Evolutionary conservation across 2,329 filamentous ascomycete genomes (phyloP), one percentile per base, ranked within the genome.

Genomic region (Neofusicoccum cordaticola): DNA sequence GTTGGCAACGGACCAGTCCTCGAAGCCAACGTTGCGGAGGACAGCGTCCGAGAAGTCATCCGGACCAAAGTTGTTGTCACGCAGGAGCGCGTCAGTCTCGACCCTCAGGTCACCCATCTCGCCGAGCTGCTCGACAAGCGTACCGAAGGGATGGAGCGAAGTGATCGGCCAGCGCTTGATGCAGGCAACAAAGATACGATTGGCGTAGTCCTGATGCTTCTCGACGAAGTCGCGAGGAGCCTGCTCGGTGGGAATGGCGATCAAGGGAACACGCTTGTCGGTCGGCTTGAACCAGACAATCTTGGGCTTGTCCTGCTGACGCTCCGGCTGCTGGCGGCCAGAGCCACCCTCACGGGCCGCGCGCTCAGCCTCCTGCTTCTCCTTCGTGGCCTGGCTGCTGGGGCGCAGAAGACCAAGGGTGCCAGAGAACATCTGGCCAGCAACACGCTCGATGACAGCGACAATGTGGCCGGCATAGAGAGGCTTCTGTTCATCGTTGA

Each of bases 261-360:
- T 99, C 69, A 99, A 84, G 57, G 95, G 95, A 53, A 99, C 95
- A 74, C 95, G 92, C 86, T 99, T 98, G 81, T 99, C 95, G 1
- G 95, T 99, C 65, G 95, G 95, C 84, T 99, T 99, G 83, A 99
- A 99, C 95, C 95, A 99, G 47, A 99, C 95, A 80, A 99, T 99
- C 88, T 99, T 99, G 68, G 95, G 95, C 81, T 97, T 97, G 69
- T 99, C 95, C 76, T 96, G 93, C 68, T 91, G 87, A 62, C 93
- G 91, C 69, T 90, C 89, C 67, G 93, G 91, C 69, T 95, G 89
- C 62, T 89, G 86, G 66, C 85, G 86, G 67, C 90, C 88, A 62
- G 85, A 85, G 69, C 83, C 85, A 67, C 93, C 94, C 75, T 98
- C 94, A 70, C 94, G 89, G 71, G 93, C 93, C 69, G 91, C 90